phyloP scores from a whole-genome alignment of 2,329 filamentous ascomycete species.

The Colletotrichum sp. region DNA sequence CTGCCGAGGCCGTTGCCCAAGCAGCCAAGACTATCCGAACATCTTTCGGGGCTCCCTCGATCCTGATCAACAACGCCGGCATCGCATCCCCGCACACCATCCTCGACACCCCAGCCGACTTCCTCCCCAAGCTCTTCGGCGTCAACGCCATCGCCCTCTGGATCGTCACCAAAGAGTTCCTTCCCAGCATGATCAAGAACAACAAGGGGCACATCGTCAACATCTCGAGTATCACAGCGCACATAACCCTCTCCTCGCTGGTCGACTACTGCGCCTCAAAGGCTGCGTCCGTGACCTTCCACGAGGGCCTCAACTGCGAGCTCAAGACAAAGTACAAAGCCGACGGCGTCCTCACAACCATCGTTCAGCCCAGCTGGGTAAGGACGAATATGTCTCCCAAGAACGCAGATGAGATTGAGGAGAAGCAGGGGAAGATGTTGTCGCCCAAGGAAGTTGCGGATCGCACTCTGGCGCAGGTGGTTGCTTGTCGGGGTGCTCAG shows the following conservation, averaged over 20 bases:
- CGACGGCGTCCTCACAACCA: conserved; percentile 55
- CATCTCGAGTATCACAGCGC: conserved; percentile 60
- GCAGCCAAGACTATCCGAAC: not conserved
- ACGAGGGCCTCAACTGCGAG: conserved; percentile 57
- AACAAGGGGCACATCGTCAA: conserved; percentile 69
- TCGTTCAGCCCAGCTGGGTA: conserved; percentile 38
- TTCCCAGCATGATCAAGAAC: conserved; percentile 57
- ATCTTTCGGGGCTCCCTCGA: conserved; percentile 46
- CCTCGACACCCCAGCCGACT: conserved; percentile 50
- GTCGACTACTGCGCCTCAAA: conserved; percentile 65
- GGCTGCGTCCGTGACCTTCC: conserved; percentile 61
- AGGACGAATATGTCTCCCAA: not conserved
- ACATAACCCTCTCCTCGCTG: conserved; percentile 55
- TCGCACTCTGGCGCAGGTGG: not conserved
- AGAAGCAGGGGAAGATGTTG: not conserved
- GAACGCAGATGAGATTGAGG: not conserved
- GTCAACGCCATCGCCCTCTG: conserved; percentile 65
- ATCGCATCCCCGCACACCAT: conserved; percentile 56
- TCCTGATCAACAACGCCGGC: conserved; percentile 67
- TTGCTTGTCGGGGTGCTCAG: not conserved
- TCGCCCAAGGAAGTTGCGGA: not conserved
- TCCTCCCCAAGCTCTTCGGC: conserved; percentile 60
- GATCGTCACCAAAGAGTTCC: conserved; percentile 60
- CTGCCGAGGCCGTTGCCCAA: not conserved
- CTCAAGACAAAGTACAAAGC: conserved; percentile 56